Evolutionary conservation across 2,329 filamentous ascomycete genomes (phyloP).

Genomic region (Akanthomyces uredinophilus): DNA sequence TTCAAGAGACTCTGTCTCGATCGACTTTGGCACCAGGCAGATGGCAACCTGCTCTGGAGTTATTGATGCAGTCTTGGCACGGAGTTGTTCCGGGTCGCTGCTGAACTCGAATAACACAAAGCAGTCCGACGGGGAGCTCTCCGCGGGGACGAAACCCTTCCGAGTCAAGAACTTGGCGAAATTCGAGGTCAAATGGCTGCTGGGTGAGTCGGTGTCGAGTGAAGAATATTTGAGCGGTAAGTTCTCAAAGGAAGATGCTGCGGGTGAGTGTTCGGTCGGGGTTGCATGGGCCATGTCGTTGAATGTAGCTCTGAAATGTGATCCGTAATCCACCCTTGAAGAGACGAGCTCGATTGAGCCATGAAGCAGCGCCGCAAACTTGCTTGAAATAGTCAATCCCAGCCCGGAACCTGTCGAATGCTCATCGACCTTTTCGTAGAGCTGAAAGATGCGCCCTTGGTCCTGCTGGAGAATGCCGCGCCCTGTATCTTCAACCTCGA

Average conservation of each 20-base stretch:
- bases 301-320: slow-evolving; percentile 32
- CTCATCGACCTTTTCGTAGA: slow-evolving; percentile 37
- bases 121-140: neutral
- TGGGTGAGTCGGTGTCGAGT: neutral
- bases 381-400: slow-evolving; percentile 37
- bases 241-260: neutral
- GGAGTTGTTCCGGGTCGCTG: neutral
- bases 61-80: neutral
- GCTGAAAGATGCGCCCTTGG: slow-evolving; percentile 35
- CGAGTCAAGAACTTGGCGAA: neutral
- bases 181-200: neutral
- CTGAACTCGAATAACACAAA: neutral
- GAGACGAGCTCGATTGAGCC: slow-evolving; percentile 34
- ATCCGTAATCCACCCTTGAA: slow-evolving; percentile 31
- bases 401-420: slow-evolving; percentile 36
- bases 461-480: slow-evolving; percentile 32
- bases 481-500: slow-evolving; percentile 40
- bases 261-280: neutral
- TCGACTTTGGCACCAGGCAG: neutral
- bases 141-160: neutral
- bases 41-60: neutral
- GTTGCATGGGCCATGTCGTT: neutral
- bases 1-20: neutral
- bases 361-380: slow-evolving; percentile 35
- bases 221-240: neutral